Percentiles rank a stretch among this genome's conserved stretches.
Conservation (phyloP, 192 early-diverging fungal species). For the Spizellomyces punctatus region DNA sequence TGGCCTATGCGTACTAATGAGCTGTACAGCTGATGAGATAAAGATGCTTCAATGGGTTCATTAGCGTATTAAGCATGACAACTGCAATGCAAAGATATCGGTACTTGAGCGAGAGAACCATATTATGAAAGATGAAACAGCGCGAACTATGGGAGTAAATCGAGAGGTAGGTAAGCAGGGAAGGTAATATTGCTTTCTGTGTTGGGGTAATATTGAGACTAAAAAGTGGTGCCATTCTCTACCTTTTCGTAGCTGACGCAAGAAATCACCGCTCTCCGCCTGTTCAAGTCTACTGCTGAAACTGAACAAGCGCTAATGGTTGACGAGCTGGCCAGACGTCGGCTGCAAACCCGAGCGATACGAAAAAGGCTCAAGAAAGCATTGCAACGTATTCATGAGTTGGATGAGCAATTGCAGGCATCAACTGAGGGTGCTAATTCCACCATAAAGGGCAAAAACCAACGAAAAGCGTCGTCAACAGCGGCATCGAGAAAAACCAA, state of each 20-base stretch:
- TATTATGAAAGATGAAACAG: slow-evolving; percentile 36
- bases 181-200: too few relatives aligned
- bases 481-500: not conserved
- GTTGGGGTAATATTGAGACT: too few relatives aligned
- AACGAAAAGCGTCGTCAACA: too few relatives aligned
- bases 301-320: slow-evolving; percentile 37
- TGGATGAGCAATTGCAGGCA: too few relatives aligned
- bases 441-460: too few relatives aligned
- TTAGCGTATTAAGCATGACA: slow-evolving; percentile 34
- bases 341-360: slow-evolving; percentile 28
- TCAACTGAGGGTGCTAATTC: too few relatives aligned
- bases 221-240: not conserved
- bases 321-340: slow-evolving; percentile 34
- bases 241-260: slow-evolving; percentile 27
- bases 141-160: slow-evolving; percentile 28
- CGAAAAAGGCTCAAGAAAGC: slow-evolving; percentile 15
- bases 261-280: slow-evolving; percentile 28
- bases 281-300: slow-evolving; percentile 20
- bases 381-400: too few relatives aligned
- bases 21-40: not conserved
- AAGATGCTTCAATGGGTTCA: not conserved
- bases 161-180: slow-evolving; percentile 10
- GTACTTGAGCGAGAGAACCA: slow-evolving; percentile 35
- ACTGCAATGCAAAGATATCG: slow-evolving; percentile 29
- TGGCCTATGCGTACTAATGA: not conserved